Evolutionary conservation across 192 early-diverging fungal genomes (phyloP).

Genomic region (Gryganskiella cystojenkinii): DNA sequence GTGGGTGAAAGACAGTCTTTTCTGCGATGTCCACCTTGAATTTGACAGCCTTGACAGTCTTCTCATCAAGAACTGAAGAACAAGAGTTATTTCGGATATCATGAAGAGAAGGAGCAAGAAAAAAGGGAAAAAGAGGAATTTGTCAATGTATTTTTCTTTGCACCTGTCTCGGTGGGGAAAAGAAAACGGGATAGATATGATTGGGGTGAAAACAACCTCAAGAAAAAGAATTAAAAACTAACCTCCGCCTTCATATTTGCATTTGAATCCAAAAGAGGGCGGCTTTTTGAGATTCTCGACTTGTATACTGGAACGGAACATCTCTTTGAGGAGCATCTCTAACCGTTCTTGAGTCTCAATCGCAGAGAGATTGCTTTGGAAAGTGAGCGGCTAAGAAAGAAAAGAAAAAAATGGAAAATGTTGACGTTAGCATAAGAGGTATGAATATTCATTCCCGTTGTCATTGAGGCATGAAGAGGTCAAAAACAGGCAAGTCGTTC

Average conservation of each 20-base stretch:
- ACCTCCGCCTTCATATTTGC: slow-evolving; percentile 40
- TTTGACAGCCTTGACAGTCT: slow-evolving; percentile 35
- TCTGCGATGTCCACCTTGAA: slow-evolving; percentile 47
- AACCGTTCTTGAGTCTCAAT: slow-evolving; percentile 33
- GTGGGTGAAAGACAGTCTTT: neutral
- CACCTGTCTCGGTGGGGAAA: too few relatives aligned
- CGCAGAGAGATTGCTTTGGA: slow-evolving; percentile 31
- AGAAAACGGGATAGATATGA: too few relatives aligned
- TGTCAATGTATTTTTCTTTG: too few relatives aligned
- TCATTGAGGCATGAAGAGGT: neutral
- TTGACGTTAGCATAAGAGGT: too few relatives aligned
- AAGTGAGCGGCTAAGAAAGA: slow-evolving; percentile 16
- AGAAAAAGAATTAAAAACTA: too few relatives aligned
- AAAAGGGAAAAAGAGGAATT: neutral
- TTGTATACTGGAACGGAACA: slow-evolving; percentile 26
- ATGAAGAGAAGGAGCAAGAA: neutral
- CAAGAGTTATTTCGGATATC: neutral
- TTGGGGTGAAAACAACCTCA: too few relatives aligned
- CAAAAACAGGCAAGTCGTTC: too few relatives aligned
- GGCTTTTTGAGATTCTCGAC: slow-evolving; percentile 12
- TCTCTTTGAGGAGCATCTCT: slow-evolving; percentile 21
- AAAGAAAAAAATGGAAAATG: too few relatives aligned
- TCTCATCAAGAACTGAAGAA: slow-evolving; percentile 27
- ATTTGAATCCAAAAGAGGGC: slow-evolving; percentile 29
- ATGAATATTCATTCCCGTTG: neutral